These are phyloP conservation scores for Viola odorata DNA, from an alignment of 345 rosid species.

Conservation along the genomic window DNA sequence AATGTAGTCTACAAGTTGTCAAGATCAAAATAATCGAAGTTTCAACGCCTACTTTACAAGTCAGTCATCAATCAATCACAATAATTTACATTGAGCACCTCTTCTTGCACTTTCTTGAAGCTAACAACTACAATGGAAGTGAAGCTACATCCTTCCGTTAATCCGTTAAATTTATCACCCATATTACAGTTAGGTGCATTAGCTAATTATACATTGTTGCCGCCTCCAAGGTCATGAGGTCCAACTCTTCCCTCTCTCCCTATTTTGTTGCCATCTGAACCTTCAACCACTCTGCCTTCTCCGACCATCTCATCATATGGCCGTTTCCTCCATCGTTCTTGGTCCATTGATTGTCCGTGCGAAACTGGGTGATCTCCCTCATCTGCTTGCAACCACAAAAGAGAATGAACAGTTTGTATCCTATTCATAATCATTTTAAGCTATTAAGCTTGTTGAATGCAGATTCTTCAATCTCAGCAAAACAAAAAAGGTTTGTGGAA, in stretches of 20 bases:
- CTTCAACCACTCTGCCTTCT: conserved; percentile 25
- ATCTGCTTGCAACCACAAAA: conserved; percentile 34
- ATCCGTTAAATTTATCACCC: conserved; percentile 1
- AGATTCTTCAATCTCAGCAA: too few relatives aligned
- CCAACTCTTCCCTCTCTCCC: conserved; percentile 16
- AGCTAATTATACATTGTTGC: conserved; percentile 5
- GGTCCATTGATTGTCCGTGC: conserved; percentile 30
- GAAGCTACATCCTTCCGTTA: conserved; percentile 3
- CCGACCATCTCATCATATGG: conserved; percentile 25
- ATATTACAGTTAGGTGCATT: conserved; percentile 2
- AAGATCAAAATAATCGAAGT: not conserved
- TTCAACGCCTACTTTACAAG: conserved; percentile 2
- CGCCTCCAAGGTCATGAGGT: conserved; percentile 11
- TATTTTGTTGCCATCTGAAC: conserved; percentile 28
- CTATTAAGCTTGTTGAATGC: not conserved
- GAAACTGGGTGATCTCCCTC: conserved; percentile 30
- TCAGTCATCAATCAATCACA: not conserved
- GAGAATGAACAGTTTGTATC: conserved; percentile 12
- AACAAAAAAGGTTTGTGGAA: too few relatives aligned
- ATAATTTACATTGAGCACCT: conserved; percentile 15
- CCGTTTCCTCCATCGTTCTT: conserved; percentile 32
- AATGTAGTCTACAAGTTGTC: too few relatives aligned
- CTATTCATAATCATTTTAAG: conserved; percentile 16
- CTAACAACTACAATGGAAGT: conserved; percentile 17
- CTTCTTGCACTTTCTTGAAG: not conserved